These are phyloP conservation scores for Teunomyces aglyptinius DNA, from an alignment of 805 yeast genomes.

Conservation along the genomic window DNA sequence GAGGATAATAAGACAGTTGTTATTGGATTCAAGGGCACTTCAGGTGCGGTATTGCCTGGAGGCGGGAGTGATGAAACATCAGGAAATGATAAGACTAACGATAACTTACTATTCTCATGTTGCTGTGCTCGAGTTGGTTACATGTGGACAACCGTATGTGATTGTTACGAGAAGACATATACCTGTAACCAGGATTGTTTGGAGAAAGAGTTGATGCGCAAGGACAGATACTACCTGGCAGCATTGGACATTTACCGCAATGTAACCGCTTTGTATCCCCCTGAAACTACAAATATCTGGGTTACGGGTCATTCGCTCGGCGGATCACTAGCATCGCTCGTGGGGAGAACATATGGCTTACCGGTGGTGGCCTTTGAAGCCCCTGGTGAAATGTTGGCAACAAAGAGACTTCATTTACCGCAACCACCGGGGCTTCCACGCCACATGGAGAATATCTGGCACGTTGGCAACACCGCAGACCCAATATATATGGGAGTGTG, in stretches of 20 bases:
- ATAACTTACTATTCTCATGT: conserved; percentile 86
- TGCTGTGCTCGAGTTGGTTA: conserved; percentile 94
- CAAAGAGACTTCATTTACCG: conserved; percentile 83
- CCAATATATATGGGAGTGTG: conserved; percentile 97
- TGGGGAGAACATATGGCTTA: conserved; percentile 86
- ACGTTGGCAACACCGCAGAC: conserved; percentile 94
- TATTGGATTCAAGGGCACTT: conserved; percentile 85
- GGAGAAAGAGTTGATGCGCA: conserved; percentile 68
- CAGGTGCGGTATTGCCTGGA: conserved; percentile 65
- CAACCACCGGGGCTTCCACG: conserved; percentile 86
- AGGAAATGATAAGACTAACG: conserved; percentile 77
- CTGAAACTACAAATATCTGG: conserved; percentile 67
- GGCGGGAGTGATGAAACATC: conserved; percentile 65
- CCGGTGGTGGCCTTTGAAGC: conserved; percentile 92
- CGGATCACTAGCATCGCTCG: conserved; percentile 75
- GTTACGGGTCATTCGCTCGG: conserved; percentile 94
- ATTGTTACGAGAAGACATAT: conserved; percentile 79
- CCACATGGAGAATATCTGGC: conserved; percentile 84
- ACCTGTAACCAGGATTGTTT: conserved; percentile 88
- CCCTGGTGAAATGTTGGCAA: conserved; percentile 86
- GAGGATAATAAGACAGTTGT: conserved; percentile 62
- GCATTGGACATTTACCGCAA: conserved; percentile 72
- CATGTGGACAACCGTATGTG: conserved; percentile 93
- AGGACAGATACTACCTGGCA: conserved; percentile 82
- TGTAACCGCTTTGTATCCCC: conserved; percentile 66